phyloP scores from a whole-genome alignment of 2,329 filamentous ascomycete species.

The Ceratocystis diversiconidia region DNA sequence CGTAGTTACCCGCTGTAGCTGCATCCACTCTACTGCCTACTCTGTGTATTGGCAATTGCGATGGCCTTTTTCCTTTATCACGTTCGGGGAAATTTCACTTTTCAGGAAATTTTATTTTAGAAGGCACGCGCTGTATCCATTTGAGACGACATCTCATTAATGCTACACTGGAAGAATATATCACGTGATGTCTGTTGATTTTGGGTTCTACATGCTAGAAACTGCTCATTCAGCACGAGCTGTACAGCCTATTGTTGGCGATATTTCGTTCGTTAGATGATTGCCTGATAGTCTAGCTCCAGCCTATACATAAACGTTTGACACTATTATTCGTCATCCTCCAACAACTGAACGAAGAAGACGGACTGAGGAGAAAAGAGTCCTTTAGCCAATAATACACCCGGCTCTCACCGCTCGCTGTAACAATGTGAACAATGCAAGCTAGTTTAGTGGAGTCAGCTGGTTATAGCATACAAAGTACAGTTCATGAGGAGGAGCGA shows the following conservation, averaged over 20 bases:
- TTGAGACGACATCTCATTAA: slow-evolving; percentile 1
- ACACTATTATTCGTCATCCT: too few relatives aligned
- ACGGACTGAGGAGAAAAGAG: too few relatives aligned
- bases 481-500: not conserved
- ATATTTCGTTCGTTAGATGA: too few relatives aligned
- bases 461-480: not conserved
- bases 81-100: not conserved
- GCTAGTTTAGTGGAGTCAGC: not conserved
- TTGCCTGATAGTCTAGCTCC: too few relatives aligned
- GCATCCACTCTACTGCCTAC: not conserved
- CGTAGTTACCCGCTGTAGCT: not conserved
- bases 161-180: not conserved
- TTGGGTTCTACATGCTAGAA: too few relatives aligned
- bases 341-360: too few relatives aligned
- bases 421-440: slow-evolving; percentile 1
- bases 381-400: not conserved
- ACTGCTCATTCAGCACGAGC: too few relatives aligned
- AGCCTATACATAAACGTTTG: too few relatives aligned
- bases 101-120: not conserved
- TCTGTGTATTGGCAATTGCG: not conserved
- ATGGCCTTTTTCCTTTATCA: not conserved
- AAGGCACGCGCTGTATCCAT: not conserved
- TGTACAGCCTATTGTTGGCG: too few relatives aligned
- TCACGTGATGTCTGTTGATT: not conserved
- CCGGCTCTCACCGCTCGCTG: not conserved